phyloP scores from a whole-genome alignment of 148 eudicot species.

The Persicaria maculosa region DNA sequence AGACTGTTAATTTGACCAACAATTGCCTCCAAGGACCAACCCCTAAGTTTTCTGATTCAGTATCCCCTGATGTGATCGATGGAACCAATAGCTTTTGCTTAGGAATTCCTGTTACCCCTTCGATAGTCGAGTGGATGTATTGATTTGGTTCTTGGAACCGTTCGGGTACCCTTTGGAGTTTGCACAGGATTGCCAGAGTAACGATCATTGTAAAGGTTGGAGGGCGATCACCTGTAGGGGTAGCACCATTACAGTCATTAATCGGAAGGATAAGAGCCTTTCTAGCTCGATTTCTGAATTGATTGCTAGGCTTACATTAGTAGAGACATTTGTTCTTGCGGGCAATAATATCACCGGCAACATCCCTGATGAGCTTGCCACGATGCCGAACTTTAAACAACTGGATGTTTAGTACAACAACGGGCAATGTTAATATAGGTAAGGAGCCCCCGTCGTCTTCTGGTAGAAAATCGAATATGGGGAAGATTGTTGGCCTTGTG shows the following conservation, averaged over 20 bases:
- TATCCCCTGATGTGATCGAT: constrained; percentile 30
- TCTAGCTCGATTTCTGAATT: constrained; percentile 5
- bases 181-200: constrained; percentile 62
- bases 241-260: background rate
- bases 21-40: constrained; percentile 69
- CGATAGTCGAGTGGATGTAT: constrained; percentile 41
- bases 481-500: constrained; percentile 8
- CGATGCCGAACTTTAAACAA: constrained; percentile 7
- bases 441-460: background rate
- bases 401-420: constrained; percentile 9
- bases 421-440: constrained; percentile 8
- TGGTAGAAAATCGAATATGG: background rate
- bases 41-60: constrained; percentile 37
- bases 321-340: background rate
- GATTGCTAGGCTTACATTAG: background rate
- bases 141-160: constrained; percentile 43
- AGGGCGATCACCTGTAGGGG: background rate
- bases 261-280: background rate
- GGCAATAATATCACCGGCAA: constrained; percentile 5
- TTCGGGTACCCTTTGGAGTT: constrained; percentile 54
- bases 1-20: constrained; percentile 50
- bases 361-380: constrained; percentile 3
- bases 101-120: constrained; percentile 40
- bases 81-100: constrained; percentile 60
- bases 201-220: constrained; percentile 36